phyloP scores from a whole-genome alignment of 192 early-diverging fungal species.

The Kappamyces sp. region DNA sequence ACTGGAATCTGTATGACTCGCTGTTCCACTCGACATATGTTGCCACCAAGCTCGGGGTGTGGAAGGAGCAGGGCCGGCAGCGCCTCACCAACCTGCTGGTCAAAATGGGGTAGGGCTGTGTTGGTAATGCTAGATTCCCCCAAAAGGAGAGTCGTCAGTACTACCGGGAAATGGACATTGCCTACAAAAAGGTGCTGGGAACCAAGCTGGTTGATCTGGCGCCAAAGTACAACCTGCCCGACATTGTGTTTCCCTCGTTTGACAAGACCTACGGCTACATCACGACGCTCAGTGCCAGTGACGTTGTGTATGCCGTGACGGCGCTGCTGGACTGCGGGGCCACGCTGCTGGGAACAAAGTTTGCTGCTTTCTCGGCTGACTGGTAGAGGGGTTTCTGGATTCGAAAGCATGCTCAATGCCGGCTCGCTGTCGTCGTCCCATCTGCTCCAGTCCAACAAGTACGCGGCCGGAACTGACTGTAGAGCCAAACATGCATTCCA shows the following conservation, averaged over 20 bases:
- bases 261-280: slow-evolving; percentile 66
- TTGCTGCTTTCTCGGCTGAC: too few species aligned
- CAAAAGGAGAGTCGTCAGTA: slow-evolving; percentile 69
- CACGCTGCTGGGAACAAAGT: slow-evolving; percentile 36
- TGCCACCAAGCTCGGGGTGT: slow-evolving; percentile 77
- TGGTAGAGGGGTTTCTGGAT: not conserved
- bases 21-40: slow-evolving; percentile 88
- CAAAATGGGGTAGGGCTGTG: slow-evolving; percentile 71
- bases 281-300: slow-evolving; percentile 61
- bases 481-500: not conserved
- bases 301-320: slow-evolving; percentile 73
- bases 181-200: slow-evolving; percentile 52
- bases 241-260: slow-evolving; percentile 76
- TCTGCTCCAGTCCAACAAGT: too few species aligned
- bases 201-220: slow-evolving; percentile 61
- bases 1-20: slow-evolving; percentile 86
- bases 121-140: slow-evolving; percentile 54
- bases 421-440: not conserved
- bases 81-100: slow-evolving; percentile 76
- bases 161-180: slow-evolving; percentile 63
- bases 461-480: slow-evolving; percentile 14
- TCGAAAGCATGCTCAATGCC: slow-evolving; percentile 7
- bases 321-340: slow-evolving; percentile 64
- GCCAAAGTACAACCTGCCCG: slow-evolving; percentile 67
- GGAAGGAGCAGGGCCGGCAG: slow-evolving; percentile 77